Evolutionary conservation across 2,329 filamentous ascomycete species (phyloP).

Genomic region (Samsoniella hepiali): DNA sequence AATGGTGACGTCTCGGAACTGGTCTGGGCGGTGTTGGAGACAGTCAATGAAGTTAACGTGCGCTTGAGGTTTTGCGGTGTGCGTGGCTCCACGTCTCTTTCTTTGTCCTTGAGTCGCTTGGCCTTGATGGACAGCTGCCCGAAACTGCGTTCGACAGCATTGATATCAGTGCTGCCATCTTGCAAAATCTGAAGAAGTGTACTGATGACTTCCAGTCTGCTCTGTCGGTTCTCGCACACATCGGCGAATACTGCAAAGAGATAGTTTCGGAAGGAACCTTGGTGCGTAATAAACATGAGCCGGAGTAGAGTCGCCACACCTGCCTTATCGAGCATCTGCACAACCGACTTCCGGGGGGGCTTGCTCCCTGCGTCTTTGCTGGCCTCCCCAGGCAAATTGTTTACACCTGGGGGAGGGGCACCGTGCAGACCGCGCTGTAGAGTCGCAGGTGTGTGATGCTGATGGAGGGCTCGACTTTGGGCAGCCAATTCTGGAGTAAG

Average conservation of each 20-base stretch:
- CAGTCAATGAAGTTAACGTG: conserved; percentile 58
- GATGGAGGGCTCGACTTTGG: conserved; percentile 71
- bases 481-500: conserved; percentile 82
- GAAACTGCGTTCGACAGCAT: conserved; percentile 93
- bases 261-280: conserved; percentile 78
- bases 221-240: conserved; percentile 95
- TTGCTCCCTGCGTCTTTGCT: conserved; percentile 56
- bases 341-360: conserved; percentile 72
- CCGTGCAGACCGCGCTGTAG: conserved; percentile 31
- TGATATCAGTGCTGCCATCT: conserved; percentile 89
- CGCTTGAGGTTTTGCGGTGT: conserved; percentile 80
- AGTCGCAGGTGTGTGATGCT: conserved; percentile 33
- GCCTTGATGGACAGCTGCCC: conserved; percentile 88
- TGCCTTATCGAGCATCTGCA: conserved; percentile 95
- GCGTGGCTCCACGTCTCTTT: conserved; percentile 59
- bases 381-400: conserved; percentile 20
- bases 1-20: conserved; percentile 89
- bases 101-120: conserved; percentile 69
- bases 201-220: conserved; percentile 88
- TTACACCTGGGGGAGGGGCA: conserved; percentile 28
- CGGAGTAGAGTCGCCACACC: conserved; percentile 93
- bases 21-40: conserved; percentile 46
- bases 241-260: conserved; percentile 86
- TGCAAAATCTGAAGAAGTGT: conserved; percentile 90
- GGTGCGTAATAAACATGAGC: conserved; percentile 96